Conservation (phyloP, 1,284 basidiomycete genomes). For the Meripilus lineatus region DNA sequence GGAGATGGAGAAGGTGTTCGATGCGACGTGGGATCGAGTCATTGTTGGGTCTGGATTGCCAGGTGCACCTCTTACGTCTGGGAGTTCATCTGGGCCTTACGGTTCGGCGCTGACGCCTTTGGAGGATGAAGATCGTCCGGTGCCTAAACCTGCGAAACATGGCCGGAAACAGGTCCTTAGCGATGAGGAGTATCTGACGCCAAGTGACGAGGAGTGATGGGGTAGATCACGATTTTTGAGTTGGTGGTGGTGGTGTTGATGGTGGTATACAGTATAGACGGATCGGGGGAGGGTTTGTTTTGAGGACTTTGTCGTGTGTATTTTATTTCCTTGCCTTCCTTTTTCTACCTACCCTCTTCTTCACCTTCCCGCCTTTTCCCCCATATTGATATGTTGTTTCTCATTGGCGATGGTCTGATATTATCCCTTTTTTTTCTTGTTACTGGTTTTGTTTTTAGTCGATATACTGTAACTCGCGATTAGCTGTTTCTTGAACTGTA, state of each 20-base stretch:
- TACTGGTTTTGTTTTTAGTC: no score
- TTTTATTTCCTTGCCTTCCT: neutral
- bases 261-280: no score
- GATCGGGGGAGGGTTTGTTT: neutral
- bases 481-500: no score
- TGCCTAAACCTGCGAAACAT: constrained; percentile 46
- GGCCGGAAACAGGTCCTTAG: constrained; percentile 67
- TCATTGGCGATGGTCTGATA: no score
- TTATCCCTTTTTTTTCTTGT: no score
- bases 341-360: neutral
- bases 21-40: constrained; percentile 53
- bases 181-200: constrained; percentile 57
- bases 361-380: neutral
- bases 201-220: constrained; percentile 34
- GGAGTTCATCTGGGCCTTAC: constrained; percentile 44
- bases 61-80: constrained; percentile 47
- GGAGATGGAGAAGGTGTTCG: constrained; percentile 85
- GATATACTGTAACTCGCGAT: no score
- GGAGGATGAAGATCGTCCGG: constrained; percentile 69
- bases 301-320: neutral
- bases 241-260: no score
- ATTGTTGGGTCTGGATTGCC: constrained; percentile 68
- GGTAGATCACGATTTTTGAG: no score
- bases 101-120: constrained; percentile 69
- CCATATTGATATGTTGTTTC: no score